Base-by-base conservation (phyloP, 192 early-diverging fungal species). In the Linnemannia schmuckeri region DNA sequence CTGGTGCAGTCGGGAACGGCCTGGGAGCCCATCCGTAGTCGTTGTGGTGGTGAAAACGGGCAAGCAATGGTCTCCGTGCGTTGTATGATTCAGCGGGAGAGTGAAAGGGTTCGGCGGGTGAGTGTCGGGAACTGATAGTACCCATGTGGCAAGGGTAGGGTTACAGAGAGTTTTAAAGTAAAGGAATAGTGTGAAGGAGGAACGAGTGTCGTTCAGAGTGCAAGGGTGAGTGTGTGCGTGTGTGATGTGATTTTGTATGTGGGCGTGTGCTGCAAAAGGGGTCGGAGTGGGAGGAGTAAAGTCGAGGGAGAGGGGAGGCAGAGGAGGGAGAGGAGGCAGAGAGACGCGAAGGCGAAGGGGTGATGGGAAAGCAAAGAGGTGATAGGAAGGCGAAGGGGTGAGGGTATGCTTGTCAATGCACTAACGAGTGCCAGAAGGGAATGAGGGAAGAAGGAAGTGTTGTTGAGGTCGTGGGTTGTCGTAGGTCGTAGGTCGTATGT, bases 1-100 rank as follows among this genome's bases (percentile, higher is more conserved):
- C 84, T n/a, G 84, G 84, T 55, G 84, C 75, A 37, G 84, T 86
- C 12, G 84, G 84, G 71, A 86, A 86, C 55, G 84, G 57, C 10
- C 79, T 49, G 35, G 79, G 79, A 4, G 30, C 33, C 40, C 82
- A 77, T 15, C 41, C 63, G 37, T 77, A 49, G 70, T 77, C 84
- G 35, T 77, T 4, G 30, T 33, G 61, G 72, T 63, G 41, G 18
- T 77, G 69, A 46, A 63, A 61, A 1, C 69, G 75, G 4, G 77
- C 75, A n/a, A 81, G 79, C 17, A 81, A 63, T 12, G 84, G 75
- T 74, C 41, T 70, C 37, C 61, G 35, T 72, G 77, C 68, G 61
- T 77, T 22, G 70, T 40, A 35, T 3, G 52, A 20, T 13, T 54
- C 44, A 71, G 57, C n/a, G n/a, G 78, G 75, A 8, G 84, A 77